phyloP scores from a whole-genome alignment of 768 basidiomycete genomes.

The Macrolepiota dolichaula region DNA sequence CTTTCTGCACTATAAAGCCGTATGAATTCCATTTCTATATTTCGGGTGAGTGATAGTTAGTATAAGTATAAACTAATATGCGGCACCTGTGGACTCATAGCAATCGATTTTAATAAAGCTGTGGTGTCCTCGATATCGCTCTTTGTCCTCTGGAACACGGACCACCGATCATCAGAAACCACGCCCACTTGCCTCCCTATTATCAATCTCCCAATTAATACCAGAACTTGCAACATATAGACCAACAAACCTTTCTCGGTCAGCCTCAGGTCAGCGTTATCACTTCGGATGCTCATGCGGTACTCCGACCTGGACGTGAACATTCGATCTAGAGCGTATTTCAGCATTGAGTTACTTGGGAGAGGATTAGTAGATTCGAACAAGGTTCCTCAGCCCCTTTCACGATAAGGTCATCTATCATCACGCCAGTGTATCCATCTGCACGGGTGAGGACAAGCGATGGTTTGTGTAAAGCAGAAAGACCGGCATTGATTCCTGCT shows the following conservation, averaged over 20 bases:
- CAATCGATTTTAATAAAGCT: slow-evolving; percentile 29
- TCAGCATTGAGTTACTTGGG: background rate
- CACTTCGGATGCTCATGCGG: slow-evolving; percentile 81
- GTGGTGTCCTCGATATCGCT: slow-evolving; percentile 31
- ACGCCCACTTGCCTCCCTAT: slow-evolving; percentile 40
- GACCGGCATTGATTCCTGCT: slow-evolving; percentile 86
- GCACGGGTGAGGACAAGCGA: slow-evolving; percentile 74
- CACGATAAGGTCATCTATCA: slow-evolving; percentile 87
- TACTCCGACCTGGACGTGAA: slow-evolving; percentile 92
- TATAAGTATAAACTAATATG: background rate
- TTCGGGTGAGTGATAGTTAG: slow-evolving; percentile 23
- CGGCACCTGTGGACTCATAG: slow-evolving; percentile 41
- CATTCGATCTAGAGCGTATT: slow-evolving; percentile 70
- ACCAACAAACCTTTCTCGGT: slow-evolving; percentile 62
- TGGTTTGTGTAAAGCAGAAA: slow-evolving; percentile 51
- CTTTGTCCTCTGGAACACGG: slow-evolving; percentile 29
- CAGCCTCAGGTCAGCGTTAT: slow-evolving; percentile 84
- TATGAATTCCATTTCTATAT: slow-evolving; percentile 19
- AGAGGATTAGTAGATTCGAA: slow-evolving; percentile 30
- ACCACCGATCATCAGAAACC: slow-evolving; percentile 46
- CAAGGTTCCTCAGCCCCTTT: slow-evolving; percentile 93
- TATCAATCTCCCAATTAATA: background rate
- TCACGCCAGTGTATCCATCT: slow-evolving; percentile 84
- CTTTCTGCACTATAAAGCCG: slow-evolving; percentile 41
- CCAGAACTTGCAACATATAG: background rate